Base-by-base conservation (phyloP, 2,329 filamentous ascomycete genomes). In the Juglanconis oblonga region DNA sequence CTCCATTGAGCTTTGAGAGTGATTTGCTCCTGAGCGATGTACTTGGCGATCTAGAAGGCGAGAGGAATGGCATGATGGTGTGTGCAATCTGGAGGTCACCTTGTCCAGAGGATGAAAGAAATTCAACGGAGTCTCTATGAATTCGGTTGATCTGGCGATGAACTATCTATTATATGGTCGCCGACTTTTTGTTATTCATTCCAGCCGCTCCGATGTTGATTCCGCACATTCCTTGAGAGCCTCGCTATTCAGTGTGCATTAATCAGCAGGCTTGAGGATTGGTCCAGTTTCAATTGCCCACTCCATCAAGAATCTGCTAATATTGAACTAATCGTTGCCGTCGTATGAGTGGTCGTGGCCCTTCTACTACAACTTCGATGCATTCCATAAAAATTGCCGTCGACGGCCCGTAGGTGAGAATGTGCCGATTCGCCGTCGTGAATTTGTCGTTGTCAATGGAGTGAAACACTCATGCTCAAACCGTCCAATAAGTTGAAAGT, bases 41-140 rank as follows among this genome's bases (percentile, higher is more conserved):
- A 35, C 42, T 32, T 29, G 55, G 55, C 3, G 62, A 63, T 4
- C 36, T 40, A n/a, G 56, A 48, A 17, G 62, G 55, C 3, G 52
- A 59, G 8, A 63, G 51, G 55, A 55, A 63, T 17, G 62, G 62
- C 62, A 63, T 63, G 31, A 17, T 50, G 11, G n/a, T 33, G 6
- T 4, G 47, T 9, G 17, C 38, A 40, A 40, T 40, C 14, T 6
- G 7, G 44, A 38, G 44, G 24, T 11, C 14, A 8, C 3, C 44
- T 47, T 47, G 7, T 47, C 5, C n/a, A 11, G 51, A 17, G 51
- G 11, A n/a, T 13, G 29, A n/a, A 17, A 10, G 11, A 13, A 13
- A 35, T 47, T 47, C 6, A 36, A n/a, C 6, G 10, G 3, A 35
- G 13, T 31, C 14, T 13, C 2, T 17, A 44, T n/a, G 11, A n/a